phyloP scores from a whole-genome alignment of 2,329 filamentous ascomycete species.

The Cladosporium sp. region DNA sequence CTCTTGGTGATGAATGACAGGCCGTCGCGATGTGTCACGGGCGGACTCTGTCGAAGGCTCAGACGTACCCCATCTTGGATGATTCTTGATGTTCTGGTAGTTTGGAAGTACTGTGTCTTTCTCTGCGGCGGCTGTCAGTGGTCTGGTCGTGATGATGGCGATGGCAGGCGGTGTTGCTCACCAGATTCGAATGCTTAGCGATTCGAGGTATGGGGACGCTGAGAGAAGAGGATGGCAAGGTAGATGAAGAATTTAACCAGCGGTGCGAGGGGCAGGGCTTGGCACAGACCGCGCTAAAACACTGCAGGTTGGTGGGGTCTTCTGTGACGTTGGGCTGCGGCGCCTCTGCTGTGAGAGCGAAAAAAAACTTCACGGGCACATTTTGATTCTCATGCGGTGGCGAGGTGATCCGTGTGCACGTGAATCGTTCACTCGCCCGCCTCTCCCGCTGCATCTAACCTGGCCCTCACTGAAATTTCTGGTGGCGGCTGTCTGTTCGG shows the following conservation, averaged over 20 bases:
- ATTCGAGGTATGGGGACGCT: constrained; percentile 25
- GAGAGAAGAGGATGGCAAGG: constrained; percentile 11
- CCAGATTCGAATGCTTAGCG: constrained; percentile 24
- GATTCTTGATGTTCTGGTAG: constrained; percentile 32
- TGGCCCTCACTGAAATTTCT: constrained; percentile 10
- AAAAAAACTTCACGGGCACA: constrained; percentile 11
- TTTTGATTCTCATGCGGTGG: constrained; percentile 8
- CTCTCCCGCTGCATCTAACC: constrained; percentile 2
- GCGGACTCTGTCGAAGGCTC: constrained; percentile 17
- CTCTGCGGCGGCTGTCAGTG: constrained; percentile 9
- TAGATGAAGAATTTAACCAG: constrained; percentile 17
- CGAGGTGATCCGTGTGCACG: constrained; percentile 10
- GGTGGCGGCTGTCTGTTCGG: constrained; percentile 1
- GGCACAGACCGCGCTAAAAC: constrained; percentile 7
- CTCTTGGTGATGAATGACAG: constrained; percentile 8
- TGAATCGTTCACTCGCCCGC: constrained; percentile 3
- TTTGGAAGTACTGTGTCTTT: constrained; percentile 23
- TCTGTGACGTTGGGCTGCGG: constrained; percentile 10
- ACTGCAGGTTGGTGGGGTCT: constrained; percentile 6
- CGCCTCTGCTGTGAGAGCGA: constrained; percentile 3
- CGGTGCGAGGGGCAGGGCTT: constrained; percentile 17
- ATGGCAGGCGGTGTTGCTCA: constrained; percentile 1
- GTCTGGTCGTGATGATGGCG: not conserved
- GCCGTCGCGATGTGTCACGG: constrained; percentile 12
- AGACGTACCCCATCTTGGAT: constrained; percentile 58